These are phyloP conservation scores for Paraphaeosphaeria minitans DNA, from an alignment of 2,329 filamentous ascomycete species.

Conservation along the genomic window DNA sequence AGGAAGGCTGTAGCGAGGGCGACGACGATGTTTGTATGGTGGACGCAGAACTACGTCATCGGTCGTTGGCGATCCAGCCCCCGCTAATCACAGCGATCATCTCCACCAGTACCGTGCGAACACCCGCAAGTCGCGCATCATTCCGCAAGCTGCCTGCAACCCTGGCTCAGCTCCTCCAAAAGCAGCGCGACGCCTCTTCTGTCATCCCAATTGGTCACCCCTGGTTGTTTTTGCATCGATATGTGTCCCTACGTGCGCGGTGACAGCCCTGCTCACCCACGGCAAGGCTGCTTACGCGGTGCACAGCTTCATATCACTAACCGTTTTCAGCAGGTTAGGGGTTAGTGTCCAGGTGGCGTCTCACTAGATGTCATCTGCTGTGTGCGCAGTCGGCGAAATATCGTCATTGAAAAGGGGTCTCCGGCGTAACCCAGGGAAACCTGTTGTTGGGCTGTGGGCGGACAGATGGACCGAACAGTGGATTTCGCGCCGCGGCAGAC, in stretches of 20 bases:
- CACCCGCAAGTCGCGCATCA: conserved; percentile 16
- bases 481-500: neutral
- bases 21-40: conserved; percentile 28
- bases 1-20: conserved; percentile 16
- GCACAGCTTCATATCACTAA: conserved; percentile 1
- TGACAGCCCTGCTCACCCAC: neutral
- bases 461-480: neutral
- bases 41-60: conserved; percentile 25
- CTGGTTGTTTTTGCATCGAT: neutral
- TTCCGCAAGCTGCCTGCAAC: conserved; percentile 7
- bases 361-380: conserved; percentile 14
- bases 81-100: conserved; percentile 14
- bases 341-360: conserved; percentile 19
- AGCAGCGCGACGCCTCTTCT: neutral
- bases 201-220: conserved; percentile 15
- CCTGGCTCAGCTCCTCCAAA: conserved; percentile 4
- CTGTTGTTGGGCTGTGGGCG: neutral
- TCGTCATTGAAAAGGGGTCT: conserved; percentile 7
- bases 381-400: conserved; percentile 22
- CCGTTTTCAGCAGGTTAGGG: neutral
- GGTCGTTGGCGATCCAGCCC: conserved; percentile 7
- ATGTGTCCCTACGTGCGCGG: neutral
- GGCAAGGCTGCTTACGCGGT: neutral
- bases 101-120: conserved; percentile 22
- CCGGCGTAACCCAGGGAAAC: neutral